A percentile compares a stretch with the other conserved stretches of the same genome.
phyloP scores from a whole-genome alignment of 805 yeast genomes.

The Ogataea chonburiensis region DNA sequence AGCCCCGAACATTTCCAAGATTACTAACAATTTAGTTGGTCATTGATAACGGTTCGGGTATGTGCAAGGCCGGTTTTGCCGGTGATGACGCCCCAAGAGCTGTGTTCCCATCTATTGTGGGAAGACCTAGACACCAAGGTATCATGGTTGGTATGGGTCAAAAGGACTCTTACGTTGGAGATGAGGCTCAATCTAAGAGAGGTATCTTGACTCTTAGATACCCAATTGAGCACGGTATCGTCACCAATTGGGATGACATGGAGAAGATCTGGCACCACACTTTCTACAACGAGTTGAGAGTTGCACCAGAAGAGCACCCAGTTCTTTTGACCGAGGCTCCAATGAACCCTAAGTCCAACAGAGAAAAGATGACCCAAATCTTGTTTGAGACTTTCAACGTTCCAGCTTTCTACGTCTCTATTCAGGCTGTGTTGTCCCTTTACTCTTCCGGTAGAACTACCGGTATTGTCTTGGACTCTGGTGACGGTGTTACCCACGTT shows the following conservation, averaged over 20 bases:
- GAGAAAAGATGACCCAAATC: slow-evolving; percentile 99
- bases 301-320: slow-evolving; percentile 99
- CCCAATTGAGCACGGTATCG: slow-evolving; percentile 99
- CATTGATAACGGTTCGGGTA: slow-evolving; percentile 99
- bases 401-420: slow-evolving; percentile 70
- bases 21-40: slow-evolving; percentile 49
- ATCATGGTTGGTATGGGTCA: slow-evolving; percentile 99
- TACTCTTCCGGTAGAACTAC: slow-evolving; percentile 91
- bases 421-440: slow-evolving; percentile 78
- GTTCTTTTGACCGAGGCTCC: slow-evolving; percentile 99
- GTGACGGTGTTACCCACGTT: slow-evolving; percentile 86
- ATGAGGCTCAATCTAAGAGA: slow-evolving; percentile 99
- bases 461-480: slow-evolving; percentile 86
- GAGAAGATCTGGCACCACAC: slow-evolving; percentile 99
- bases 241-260: slow-evolving; percentile 99
- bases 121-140: slow-evolving; percentile 99
- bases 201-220: slow-evolving; percentile 98
- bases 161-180: slow-evolving; percentile 99
- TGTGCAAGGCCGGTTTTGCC: slow-evolving; percentile 99
- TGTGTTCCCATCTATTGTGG: slow-evolving; percentile 99
- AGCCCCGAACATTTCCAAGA: slow-evolving; percentile 1
- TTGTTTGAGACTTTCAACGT: slow-evolving; percentile 92
- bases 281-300: slow-evolving; percentile 99
- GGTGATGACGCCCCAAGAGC: slow-evolving; percentile 99
- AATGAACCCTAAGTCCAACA: slow-evolving; percentile 98